Evolutionary conservation across 2,329 filamentous ascomycete genomes (phyloP), one percentile per base, ranked within the genome.

Genomic region (Fusarium sp.): DNA sequence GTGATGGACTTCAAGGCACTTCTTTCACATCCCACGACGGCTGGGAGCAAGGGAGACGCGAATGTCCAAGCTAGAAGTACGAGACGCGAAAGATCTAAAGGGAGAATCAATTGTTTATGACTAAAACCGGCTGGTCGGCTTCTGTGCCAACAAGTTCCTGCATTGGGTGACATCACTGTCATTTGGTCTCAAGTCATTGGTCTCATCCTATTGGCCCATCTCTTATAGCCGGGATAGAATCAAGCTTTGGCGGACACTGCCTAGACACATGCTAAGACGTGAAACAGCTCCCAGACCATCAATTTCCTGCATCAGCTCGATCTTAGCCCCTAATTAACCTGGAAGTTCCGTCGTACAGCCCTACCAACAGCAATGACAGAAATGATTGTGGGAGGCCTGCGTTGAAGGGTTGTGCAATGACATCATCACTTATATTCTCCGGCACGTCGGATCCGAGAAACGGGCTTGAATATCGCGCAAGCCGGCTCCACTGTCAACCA

Each of bases 161-260:
- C 72, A 64, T 73, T 63, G 30, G 22, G 69, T 74, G 72, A 74
- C 69, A 73, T 74, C 72, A 74, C 66, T 60, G 56, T 38, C 56
- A 63, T 63, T 37, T 45, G 61, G 60, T 8, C 20, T 54, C 32
- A 32, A 65, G 62, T 69, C 71, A 69, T 68, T 40, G 27, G 58
- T 6, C 38, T 27, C 43, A 65, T 68, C 60, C 57, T 40, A 74
- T 73, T 74, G 69, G 72, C 12, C 45, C 11, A 37, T 33, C 33
- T 45, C 62, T 56, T 60, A 52, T 17, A 32, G 52, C 66, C 37
- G 50, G 61, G 69, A 63, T 68, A 11, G 32, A 66, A 66, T 37
- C 72, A 70, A 65, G 72, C 66, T 72, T 74, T 64, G 15, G 22
- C 40, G 22, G 54, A 38, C 54, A 25, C 6, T 17, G 25, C 43